These are phyloP conservation scores for Tulasnella sp. DNA, from an alignment of 768 basidiomycete genomes.

Conservation along the genomic window DNA sequence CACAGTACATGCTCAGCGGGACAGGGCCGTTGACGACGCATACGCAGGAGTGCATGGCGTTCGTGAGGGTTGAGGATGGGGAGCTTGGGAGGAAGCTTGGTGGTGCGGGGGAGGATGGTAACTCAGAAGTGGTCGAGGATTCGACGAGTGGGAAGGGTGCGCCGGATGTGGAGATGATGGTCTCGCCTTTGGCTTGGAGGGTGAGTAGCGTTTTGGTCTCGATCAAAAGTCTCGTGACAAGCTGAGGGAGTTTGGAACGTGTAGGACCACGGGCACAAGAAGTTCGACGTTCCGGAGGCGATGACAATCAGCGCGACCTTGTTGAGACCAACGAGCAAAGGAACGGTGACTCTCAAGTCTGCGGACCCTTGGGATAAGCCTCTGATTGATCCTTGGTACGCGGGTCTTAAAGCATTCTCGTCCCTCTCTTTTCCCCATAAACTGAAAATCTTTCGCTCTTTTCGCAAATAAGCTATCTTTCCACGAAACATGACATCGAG, in stretches of 20 bases:
- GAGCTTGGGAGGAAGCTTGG: neutral
- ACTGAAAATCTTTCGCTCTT: neutral
- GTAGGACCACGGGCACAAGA: neutral
- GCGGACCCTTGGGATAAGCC: constrained; percentile 6
- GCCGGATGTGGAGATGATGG: constrained; percentile 21
- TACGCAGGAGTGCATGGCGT: neutral
- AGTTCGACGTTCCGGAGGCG: neutral
- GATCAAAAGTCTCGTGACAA: neutral
- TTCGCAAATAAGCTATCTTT: neutral
- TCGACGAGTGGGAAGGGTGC: constrained; percentile 5
- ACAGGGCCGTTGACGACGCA: neutral
- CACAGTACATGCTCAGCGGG: neutral
- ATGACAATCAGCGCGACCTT: neutral
- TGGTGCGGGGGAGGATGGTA: neutral
- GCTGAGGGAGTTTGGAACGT: neutral
- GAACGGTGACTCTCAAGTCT: neutral
- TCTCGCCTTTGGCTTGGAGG: constrained; percentile 8
- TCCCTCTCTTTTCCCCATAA: neutral
- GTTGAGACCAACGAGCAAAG: neutral
- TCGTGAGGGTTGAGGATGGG: neutral
- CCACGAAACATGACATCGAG: constrained; percentile 10
- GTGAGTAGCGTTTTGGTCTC: neutral
- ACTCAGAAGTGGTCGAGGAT: neutral
- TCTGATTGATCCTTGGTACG: neutral
- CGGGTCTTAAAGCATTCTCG: neutral